Base-by-base conservation (phyloP, 2,329 filamentous ascomycete species). In the Akanthomyces muscarius region DNA sequence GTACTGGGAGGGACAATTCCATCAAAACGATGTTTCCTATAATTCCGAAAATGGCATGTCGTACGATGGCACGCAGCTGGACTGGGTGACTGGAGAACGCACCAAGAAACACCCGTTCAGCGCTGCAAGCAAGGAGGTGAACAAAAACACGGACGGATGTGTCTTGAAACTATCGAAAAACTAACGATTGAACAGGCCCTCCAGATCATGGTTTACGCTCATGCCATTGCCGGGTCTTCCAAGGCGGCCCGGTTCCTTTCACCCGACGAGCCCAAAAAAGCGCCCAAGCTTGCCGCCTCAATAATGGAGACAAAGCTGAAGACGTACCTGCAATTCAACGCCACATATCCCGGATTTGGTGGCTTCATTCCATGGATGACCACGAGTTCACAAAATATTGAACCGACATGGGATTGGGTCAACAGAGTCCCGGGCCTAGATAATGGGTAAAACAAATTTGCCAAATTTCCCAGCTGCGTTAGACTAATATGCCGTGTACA, bases 1-100 rank as follows among this genome's bases (percentile, higher is more conserved):
- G 16, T 78, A 75, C 65, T 79, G 77, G 76, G 78, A 80, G 64
- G 77, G 75, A n/a, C 72, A 76, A 28, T 79, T 79, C 41, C 77
- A 79, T 58, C 74, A 76, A 55, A 73, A 78, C 56, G 71, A 75
- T 25, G 70, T 79, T 3, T 70, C 72, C 11, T 79, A 78, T 66
- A 79, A 79, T 62, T 64, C 68, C 2, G 68, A 67, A 18, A 80
- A 79, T 63, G 78, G 76, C 56, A 77, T 78, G 73, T 72, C 74
- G 5, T 78, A 78, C 54, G 75, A 77, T 60, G 75, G 76, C 6
- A 75, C 74, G 0, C 71, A 77, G 60, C 68, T 77, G 36, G 71
- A 78, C 63, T 76, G 71, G 69, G 65, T 66, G 10, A 77, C 76
- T 13, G 77, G 77, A 11, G 69, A 71, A 47, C 67, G 66, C 16